phyloP scores from a whole-genome alignment of 148 eudicot species.

The Gaultheria prostrata region DNA sequence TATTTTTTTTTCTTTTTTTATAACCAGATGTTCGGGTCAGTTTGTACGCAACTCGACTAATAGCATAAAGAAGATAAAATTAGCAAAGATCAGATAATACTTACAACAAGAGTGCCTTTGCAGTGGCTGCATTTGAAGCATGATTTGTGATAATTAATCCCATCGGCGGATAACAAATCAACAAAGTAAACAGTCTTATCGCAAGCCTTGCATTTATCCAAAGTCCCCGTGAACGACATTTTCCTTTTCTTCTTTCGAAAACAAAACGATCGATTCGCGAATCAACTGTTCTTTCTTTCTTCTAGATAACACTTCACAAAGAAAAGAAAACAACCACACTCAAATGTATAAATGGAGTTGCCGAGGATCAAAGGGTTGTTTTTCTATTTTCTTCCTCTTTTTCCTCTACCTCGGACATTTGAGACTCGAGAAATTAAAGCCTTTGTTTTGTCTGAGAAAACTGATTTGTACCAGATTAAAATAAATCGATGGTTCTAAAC shows the following conservation, averaged over 20 bases:
- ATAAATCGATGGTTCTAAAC: conserved; percentile 21
- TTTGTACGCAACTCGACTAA: no score
- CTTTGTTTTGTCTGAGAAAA: conserved; percentile 24
- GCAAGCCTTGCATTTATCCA: conserved; percentile 97
- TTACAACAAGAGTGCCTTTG: conserved; percentile 93
- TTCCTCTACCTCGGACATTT: conserved; percentile 13
- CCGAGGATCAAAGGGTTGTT: not conserved
- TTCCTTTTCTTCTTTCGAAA: not conserved
- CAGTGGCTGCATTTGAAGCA: conserved; percentile 98
- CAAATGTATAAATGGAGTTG: not conserved
- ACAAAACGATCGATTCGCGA: not conserved
- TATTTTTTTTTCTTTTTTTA: no score
- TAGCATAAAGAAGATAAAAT: not conserved
- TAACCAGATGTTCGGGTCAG: no score
- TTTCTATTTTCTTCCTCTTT: conserved; percentile 5
- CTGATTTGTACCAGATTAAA: conserved; percentile 19
- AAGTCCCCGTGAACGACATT: conserved; percentile 94
- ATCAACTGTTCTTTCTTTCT: not conserved
- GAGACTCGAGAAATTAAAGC: conserved; percentile 5
- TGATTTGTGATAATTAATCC: conserved; percentile 75
- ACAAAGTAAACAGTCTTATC: conserved; percentile 92
- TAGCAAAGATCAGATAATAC: not conserved
- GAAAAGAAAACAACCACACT: not conserved
- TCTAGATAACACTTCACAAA: not conserved
- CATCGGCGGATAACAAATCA: conserved; percentile 91